Evolutionary conservation across 2,329 filamentous ascomycete genomes (phyloP), one percentile per base, ranked within the genome.

Genomic region (Dothistroma pini): DNA sequence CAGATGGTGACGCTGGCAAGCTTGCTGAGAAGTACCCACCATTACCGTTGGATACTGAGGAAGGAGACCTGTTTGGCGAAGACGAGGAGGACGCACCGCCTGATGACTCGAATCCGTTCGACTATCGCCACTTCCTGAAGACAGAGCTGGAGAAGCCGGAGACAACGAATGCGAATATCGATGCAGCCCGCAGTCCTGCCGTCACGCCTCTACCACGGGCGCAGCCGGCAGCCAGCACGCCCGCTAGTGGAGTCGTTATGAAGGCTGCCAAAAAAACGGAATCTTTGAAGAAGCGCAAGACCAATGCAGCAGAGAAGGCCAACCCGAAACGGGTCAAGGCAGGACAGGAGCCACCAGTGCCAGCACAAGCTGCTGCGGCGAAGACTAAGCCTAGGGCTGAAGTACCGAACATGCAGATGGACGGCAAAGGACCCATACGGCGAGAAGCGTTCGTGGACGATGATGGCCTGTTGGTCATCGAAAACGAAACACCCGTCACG

Each of bases 1-100:
- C 81, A 66, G 87, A 88, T 69, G 78, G 81, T 57, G 85, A 90
- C 66, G 76, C 82, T 57, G 83, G 84, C 32, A 85, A 83, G 69
- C 80, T 96, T 47, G 82, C 84, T 53, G 82, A 85, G 54, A 82
- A 88, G 70, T 87, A 90, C 71, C 81, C 86, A 10, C 90, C 90
- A 62, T 58, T 69, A 19, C 57, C 48, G 25, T 64, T 57, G 25
- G 64, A 67, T 21, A 58, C 62, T 25, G 63, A 63, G 32, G 63
- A 70, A 9, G 68, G 71, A 14, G 64, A 66, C 60, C 59, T 70
- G 34, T 64, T 69, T n/a, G 70, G 71, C 10, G 74, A 75, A 1
- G 66, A 67, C 6, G 67, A 75, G 14, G 73, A 75, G 11, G 72
- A 74, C 12, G 72, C 71, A 19, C 72, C 75, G 16, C 72, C 77